Conservation (phyloP, 2,329 filamentous ascomycete genomes). For the Curvularia spicifera region DNA sequence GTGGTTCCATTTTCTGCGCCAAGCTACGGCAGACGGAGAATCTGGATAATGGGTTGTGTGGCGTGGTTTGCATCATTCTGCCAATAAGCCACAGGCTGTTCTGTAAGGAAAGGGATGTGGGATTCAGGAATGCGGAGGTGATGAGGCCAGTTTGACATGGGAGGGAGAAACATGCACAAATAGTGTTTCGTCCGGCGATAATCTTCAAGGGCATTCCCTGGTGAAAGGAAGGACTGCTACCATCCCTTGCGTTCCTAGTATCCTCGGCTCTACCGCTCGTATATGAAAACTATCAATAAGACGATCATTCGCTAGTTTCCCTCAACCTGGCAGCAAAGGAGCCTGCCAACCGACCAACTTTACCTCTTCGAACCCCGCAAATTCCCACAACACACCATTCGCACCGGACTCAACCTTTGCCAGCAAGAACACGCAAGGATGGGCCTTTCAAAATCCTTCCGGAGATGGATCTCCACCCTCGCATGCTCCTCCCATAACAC, state of each 20-base stretch:
- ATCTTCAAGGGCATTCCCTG: background rate
- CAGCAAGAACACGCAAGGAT: background rate
- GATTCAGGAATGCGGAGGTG: background rate
- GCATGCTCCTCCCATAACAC: background rate
- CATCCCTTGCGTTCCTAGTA: background rate
- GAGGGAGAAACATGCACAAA: background rate
- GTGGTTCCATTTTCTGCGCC: background rate
- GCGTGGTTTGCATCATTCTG: background rate
- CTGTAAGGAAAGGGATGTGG: background rate
- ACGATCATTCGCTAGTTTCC: background rate
- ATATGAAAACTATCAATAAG: background rate
- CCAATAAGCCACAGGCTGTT: background rate
- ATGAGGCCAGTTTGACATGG: background rate
- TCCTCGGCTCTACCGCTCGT: no score
- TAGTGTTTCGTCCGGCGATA: background rate
- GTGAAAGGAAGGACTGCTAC: background rate
- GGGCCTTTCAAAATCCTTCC: background rate
- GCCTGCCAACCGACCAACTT: background rate
- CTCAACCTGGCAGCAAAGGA: background rate
- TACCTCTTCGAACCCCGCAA: background rate
- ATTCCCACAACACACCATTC: background rate
- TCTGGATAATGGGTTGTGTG: background rate
- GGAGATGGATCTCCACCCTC: conserved; percentile 3
- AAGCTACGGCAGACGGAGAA: background rate
- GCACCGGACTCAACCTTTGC: background rate